These are phyloP conservation scores for Epichloe glyceriae DNA, from an alignment of 2,329 filamentous ascomycete species.

Conservation along the genomic window DNA sequence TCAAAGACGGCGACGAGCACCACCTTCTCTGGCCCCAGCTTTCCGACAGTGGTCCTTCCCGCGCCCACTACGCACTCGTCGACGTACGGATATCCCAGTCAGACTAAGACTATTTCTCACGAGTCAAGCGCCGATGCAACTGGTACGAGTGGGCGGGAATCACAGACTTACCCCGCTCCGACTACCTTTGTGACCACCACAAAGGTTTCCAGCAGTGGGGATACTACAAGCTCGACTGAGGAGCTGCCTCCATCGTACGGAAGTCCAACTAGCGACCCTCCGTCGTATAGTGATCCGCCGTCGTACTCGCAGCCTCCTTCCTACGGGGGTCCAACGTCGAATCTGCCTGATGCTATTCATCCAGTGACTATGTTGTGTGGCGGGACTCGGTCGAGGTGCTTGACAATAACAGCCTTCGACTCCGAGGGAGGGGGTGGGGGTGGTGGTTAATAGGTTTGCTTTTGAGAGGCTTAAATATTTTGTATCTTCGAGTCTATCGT, in stretches of 20 bases:
- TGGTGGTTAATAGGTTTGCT: background rate
- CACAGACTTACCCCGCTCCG: background rate
- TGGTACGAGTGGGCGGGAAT: background rate
- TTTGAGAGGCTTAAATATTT: background rate
- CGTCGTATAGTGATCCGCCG: conserved; percentile 1
- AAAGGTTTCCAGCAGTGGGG: background rate
- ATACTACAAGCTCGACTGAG: background rate
- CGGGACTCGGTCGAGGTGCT: background rate
- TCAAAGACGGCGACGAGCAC: background rate
- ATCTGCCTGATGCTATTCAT: background rate
- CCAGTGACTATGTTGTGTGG: background rate
- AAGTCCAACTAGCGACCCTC: background rate
- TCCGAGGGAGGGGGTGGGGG: background rate
- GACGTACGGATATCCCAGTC: background rate
- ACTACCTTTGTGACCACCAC: conserved; percentile 2
- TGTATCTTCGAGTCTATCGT: background rate
- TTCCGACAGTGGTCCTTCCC: background rate
- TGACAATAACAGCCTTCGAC: background rate
- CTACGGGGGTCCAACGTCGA: background rate
- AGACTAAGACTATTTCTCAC: background rate
- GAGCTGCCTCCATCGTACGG: background rate
- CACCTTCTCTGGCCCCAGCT: background rate
- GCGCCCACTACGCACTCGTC: background rate
- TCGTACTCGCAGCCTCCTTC: conserved; percentile 2
- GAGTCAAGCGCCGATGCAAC: conserved; percentile 1